Base-by-base conservation (phyloP, 768 basidiomycete genomes). In the Clitopilus hobsonii region DNA sequence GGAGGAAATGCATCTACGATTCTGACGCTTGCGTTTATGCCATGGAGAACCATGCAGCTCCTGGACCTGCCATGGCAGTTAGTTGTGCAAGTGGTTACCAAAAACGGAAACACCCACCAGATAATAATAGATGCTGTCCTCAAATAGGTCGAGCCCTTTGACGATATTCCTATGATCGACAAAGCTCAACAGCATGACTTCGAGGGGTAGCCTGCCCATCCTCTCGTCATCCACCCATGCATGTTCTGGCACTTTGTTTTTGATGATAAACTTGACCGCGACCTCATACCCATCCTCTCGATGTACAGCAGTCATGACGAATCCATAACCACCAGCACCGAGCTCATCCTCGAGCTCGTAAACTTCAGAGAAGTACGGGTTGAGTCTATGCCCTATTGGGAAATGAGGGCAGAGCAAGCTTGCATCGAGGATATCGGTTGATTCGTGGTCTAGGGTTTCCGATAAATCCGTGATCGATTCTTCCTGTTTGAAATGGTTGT, bases 261-360 rank as follows among this genome's bases (percentile, higher is more conserved):
- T 94, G 73, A 89, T 83, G 65, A 98, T 94, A 68, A 98, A 97
- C 72, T 98, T 98, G 69, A 97, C 89, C 0, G 94, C 94, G 52
- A 94, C 94, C 66, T 94, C 89, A 55, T 74, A 68, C 0, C 77
- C 76, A 47, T 80, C 76, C 26, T 59, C 61, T 13, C 81, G 83
- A 65, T 91, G 83, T 29, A 76, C 71, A 8, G 92, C 94, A 2
- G 89, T 88, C 81, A 96, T 90, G 24, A 98, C 95, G 67, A 98
- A 97, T 1, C 94, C 94, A 66, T 94, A 98, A 16, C 94, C 94
- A 41, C 95, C 95, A 8, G 86, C 85, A 38, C 95, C 95, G 23
- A 98, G 78, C 66, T 91, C 87, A 60, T 89, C 89, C 30, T 79
- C 81, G 22, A 90, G 81, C 30, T 74, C 66, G 62, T 90, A 92